A percentile compares a stretch with the other conserved stretches of the same genome.
Evolutionary conservation across 768 basidiomycete genomes (phyloP).

Genomic region (Galerina marginata): DNA sequence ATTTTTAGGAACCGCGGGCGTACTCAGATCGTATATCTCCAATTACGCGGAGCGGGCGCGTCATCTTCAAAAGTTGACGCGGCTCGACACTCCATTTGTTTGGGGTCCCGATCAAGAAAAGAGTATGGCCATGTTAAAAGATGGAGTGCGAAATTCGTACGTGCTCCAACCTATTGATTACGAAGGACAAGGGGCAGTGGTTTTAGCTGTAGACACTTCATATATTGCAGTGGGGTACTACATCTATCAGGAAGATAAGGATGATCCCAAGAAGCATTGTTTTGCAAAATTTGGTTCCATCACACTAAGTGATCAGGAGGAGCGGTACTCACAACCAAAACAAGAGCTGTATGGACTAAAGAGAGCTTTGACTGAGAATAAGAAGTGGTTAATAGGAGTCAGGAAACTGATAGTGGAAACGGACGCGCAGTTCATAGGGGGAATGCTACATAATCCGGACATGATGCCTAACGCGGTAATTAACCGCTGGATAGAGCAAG

Average conservation of each 20-base stretch:
- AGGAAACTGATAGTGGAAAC: conserved; percentile 37
- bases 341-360: conserved; percentile 43
- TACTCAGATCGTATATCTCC: conserved; percentile 28
- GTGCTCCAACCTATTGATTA: conserved; percentile 35
- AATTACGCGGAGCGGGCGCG: conserved; percentile 24
- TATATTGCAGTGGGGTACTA: conserved; percentile 39
- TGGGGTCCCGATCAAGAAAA: conserved; percentile 6
- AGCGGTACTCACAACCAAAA: conserved; percentile 43
- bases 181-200: conserved; percentile 19
- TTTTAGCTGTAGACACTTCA: conserved; percentile 43
- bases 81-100: conserved; percentile 21
- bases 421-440: conserved; percentile 37
- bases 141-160: conserved; percentile 19
- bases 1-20: background rate
- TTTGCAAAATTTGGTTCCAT: conserved; percentile 44
- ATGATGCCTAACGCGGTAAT: conserved; percentile 37
- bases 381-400: conserved; percentile 26
- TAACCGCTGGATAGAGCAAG: conserved; percentile 41
- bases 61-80: conserved; percentile 24
- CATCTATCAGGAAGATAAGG: conserved; percentile 37
- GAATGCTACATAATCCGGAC: conserved; percentile 39
- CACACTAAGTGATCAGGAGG: conserved; percentile 38
- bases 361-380: conserved; percentile 22
- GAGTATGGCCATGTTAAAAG: conserved; percentile 26
- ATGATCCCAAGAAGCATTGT: conserved; percentile 22